phyloP scores from a whole-genome alignment of 2,329 filamentous ascomycete species.

The Cladorrhinum sp. region DNA sequence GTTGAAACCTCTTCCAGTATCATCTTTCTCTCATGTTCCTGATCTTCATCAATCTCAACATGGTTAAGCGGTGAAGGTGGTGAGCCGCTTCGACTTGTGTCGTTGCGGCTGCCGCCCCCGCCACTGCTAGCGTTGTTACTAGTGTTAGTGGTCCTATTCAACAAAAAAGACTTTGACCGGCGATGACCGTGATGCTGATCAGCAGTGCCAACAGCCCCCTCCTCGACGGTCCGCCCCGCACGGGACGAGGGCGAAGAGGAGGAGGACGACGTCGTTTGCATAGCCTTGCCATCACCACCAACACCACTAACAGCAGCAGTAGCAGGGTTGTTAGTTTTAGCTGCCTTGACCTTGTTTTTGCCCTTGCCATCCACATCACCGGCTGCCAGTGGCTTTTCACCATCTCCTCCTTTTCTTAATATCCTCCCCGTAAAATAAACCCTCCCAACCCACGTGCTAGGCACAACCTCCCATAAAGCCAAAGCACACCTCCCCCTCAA shows the following conservation, averaged over 20 bases:
- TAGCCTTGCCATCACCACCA: neutral
- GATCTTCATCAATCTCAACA: slow-evolving; percentile 34
- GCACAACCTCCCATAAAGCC: slow-evolving; percentile 50
- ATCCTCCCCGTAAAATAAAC: slow-evolving; percentile 44
- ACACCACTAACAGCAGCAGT: neutral
- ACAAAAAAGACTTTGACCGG: neutral
- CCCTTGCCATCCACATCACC: slow-evolving; percentile 9
- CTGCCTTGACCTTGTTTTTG: slow-evolving; percentile 17
- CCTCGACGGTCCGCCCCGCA: neutral
- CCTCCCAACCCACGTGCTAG: slow-evolving; percentile 45
- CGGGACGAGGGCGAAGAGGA: neutral
- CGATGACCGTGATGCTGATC: neutral
- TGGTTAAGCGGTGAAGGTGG: neutral
- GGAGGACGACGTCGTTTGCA: neutral
- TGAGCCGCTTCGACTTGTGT: slow-evolving; percentile 4
- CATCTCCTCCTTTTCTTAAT: slow-evolving; percentile 23
- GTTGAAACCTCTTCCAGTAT: slow-evolving; percentile 59
- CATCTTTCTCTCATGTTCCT: too few species aligned
- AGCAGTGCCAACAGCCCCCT: neutral
- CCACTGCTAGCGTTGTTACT: neutral
- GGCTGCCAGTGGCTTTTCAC: neutral
- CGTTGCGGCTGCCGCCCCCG: neutral
- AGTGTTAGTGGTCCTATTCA: neutral
- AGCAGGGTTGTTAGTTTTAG: neutral
- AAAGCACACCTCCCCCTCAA: slow-evolving; percentile 67